These are phyloP conservation scores for Datisca glomerata DNA, from an alignment of 306 rosid species.

Conservation along the genomic window DNA sequence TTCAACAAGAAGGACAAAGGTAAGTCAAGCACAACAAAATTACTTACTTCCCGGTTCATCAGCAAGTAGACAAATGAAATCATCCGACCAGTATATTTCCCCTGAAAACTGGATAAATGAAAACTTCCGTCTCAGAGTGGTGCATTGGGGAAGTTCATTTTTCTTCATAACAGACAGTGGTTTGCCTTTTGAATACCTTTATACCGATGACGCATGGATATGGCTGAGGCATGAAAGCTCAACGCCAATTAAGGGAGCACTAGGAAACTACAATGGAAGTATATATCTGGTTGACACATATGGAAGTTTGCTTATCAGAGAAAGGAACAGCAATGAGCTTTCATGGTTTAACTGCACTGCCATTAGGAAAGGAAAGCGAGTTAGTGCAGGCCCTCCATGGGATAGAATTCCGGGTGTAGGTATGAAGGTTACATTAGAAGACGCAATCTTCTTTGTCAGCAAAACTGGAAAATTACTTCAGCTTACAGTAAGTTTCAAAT, in stretches of 20 bases:
- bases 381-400: constrained; percentile 85
- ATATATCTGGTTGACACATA: constrained; percentile 51
- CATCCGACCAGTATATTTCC: constrained; percentile 28
- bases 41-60: constrained; percentile 34
- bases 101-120: constrained; percentile 44
- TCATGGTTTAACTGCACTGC: constrained; percentile 74
- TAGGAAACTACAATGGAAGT: constrained; percentile 86
- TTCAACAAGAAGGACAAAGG: constrained; percentile 47
- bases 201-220: constrained; percentile 62
- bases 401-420: constrained; percentile 46
- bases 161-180: constrained; percentile 62
- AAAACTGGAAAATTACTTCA: constrained; percentile 62
- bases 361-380: constrained; percentile 44
- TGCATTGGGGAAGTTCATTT: constrained; percentile 73
- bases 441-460: constrained; percentile 80
- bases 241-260: constrained; percentile 50
- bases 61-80: constrained; percentile 12
- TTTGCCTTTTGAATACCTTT: constrained; percentile 58
- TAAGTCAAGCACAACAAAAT: constrained; percentile 40
- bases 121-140: constrained; percentile 55
- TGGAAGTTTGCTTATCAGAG: constrained; percentile 75
- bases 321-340: constrained; percentile 48
- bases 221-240: constrained; percentile 85
- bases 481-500: constrained; percentile 47
- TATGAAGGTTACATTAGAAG: constrained; percentile 50